Percentiles rank a stretch among this genome's conserved stretches.
phyloP scores from a whole-genome alignment of 2,329 filamentous ascomycete genomes.

The Chaetomiaceae sp. region DNA sequence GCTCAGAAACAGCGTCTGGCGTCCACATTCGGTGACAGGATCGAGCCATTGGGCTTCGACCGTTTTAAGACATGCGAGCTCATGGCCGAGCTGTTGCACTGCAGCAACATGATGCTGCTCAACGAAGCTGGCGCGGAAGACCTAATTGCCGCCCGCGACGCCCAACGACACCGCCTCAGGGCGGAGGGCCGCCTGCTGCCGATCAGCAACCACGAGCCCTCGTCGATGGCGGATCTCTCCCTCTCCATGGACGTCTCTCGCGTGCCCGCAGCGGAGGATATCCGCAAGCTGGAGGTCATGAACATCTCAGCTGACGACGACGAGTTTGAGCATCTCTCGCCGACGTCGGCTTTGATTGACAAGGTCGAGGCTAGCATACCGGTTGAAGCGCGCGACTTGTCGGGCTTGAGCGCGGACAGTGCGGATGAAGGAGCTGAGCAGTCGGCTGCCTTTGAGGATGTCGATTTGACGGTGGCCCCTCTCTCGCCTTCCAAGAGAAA shows the following conservation, averaged over 20 bases:
- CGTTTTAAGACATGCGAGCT: conserved; percentile 98
- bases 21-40: conserved; percentile 83
- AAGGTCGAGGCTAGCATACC: conserved; percentile 70
- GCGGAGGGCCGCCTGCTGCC: conserved; percentile 66
- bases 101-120: conserved; percentile 95
- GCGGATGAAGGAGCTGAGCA: conserved; percentile 40
- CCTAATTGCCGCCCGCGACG: conserved; percentile 72
- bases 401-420: conserved; percentile 50
- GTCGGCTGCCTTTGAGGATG: conserved; percentile 48
- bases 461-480: conserved; percentile 50
- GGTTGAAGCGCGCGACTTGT: conserved; percentile 68
- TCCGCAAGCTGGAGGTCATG: conserved; percentile 67
- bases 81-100: conserved; percentile 95
- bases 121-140: conserved; percentile 89
- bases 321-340: conserved; percentile 82
- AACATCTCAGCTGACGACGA: conserved; percentile 76
- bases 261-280: conserved; percentile 51
- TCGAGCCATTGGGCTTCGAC: conserved; percentile 94
- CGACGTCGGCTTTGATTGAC: conserved; percentile 40
- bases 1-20: conserved; percentile 68
- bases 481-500: conserved; percentile 47
- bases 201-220: conserved; percentile 37
- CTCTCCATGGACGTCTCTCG: conserved; percentile 53
- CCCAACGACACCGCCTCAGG: conserved; percentile 73
- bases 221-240: conserved; percentile 55